Evolutionary conservation across 805 yeast genomes (phyloP).

Genomic region (Myxozyma sirexii): DNA sequence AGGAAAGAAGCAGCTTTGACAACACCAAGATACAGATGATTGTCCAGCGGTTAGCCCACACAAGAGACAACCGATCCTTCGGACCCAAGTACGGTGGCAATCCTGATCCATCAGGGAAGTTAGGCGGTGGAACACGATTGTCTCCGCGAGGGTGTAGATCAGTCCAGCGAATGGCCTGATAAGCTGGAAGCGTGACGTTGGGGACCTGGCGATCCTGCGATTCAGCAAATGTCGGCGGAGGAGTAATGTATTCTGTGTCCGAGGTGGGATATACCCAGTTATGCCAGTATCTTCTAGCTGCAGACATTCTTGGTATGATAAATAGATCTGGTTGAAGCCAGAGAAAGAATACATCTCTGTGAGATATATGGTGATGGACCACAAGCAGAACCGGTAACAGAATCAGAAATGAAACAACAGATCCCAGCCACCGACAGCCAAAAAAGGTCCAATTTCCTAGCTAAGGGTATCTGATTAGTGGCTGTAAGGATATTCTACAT

Average conservation of each 20-base stretch:
- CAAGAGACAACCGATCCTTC: constrained; percentile 42
- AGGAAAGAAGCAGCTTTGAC: constrained; percentile 63
- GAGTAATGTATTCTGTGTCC: background rate
- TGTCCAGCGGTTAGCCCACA: constrained; percentile 61
- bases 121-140: constrained; percentile 21
- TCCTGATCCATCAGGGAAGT: constrained; percentile 22
- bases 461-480: background rate
- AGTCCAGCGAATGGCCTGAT: constrained; percentile 20
- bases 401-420: constrained; percentile 1
- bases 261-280: constrained; percentile 5
- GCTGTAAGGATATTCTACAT: background rate
- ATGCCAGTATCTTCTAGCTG: constrained; percentile 11
- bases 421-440: background rate
- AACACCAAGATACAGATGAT: constrained; percentile 57
- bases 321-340: background rate
- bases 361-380: too few relatives aligned
- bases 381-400: background rate
- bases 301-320: background rate
- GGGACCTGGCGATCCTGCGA: background rate
- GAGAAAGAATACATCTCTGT: too few relatives aligned
- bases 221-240: constrained; percentile 13
- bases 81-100: constrained; percentile 40
- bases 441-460: too few relatives aligned
- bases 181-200: background rate
- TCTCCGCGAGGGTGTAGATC: constrained; percentile 30